Conservation (phyloP, 352 stramenopile species). For the Blastocystis sp. region DNA sequence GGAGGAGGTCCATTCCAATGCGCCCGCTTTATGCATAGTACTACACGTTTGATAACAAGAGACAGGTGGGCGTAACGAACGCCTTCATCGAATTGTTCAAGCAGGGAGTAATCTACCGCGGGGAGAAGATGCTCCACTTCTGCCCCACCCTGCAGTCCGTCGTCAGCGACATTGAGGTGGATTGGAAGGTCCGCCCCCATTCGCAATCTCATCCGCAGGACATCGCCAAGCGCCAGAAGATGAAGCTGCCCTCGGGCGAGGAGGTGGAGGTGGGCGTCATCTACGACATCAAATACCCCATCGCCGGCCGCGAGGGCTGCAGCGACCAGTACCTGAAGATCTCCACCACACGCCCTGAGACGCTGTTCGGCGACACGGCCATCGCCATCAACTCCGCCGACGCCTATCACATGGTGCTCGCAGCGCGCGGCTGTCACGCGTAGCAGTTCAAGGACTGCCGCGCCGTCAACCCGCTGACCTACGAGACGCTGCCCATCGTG, state of each 20-base stretch:
- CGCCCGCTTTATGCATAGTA: conserved; percentile 17
- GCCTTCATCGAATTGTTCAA: conserved; percentile 83
- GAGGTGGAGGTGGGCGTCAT: conserved; percentile 78
- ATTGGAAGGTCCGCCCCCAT: conserved; percentile 73
- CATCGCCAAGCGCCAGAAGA: conserved; percentile 59
- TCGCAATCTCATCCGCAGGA: conserved; percentile 35
- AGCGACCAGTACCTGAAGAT: conserved; percentile 75
- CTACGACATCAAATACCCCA: conserved; percentile 85
- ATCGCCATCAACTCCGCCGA: conserved; percentile 95
- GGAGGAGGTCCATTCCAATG: conserved; percentile 75
- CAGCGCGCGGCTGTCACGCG: neutral
- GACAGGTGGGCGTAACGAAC: conserved; percentile 76
- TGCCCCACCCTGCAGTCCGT: conserved; percentile 82
- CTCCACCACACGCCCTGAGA: conserved; percentile 94
- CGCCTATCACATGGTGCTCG: conserved; percentile 67
- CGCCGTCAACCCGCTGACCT: conserved; percentile 54
- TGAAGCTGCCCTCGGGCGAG: conserved; percentile 63
- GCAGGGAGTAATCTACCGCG: conserved; percentile 77
- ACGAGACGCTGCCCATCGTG: conserved; percentile 81
- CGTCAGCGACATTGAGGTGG: conserved; percentile 84
- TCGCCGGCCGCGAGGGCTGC: conserved; percentile 74
- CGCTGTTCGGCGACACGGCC: conserved; percentile 95
- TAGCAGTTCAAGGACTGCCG: neutral
- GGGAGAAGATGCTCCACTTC: conserved; percentile 87
- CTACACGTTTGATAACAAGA: conserved; percentile 67